These are phyloP conservation scores for Penicillium sclerotigenum DNA, from an alignment of 2,329 filamentous ascomycete genomes.

Conservation along the genomic window DNA sequence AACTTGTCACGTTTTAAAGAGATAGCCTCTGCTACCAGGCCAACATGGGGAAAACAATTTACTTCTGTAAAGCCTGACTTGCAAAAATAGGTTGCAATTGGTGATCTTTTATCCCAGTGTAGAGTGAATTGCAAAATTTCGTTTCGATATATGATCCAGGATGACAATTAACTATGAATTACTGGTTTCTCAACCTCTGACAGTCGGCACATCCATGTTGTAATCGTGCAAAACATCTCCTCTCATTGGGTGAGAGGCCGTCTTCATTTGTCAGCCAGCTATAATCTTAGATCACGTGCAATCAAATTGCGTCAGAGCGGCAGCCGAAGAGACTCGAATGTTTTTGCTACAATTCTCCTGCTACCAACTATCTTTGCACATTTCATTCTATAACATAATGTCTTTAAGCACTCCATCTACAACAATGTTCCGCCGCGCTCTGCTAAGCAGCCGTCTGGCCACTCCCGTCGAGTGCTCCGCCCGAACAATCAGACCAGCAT, in stretches of 20 bases:
- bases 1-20: background rate
- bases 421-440: constrained; percentile 31
- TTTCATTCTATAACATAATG: constrained; percentile 22
- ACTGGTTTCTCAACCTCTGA: constrained; percentile 8
- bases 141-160: background rate
- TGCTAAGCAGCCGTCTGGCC: constrained; percentile 25
- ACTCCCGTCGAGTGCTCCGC: constrained; percentile 28
- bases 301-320: constrained; percentile 34
- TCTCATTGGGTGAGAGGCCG: constrained; percentile 22
- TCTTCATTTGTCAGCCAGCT: constrained; percentile 30
- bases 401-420: constrained; percentile 33
- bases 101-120: background rate
- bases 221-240: constrained; percentile 16
- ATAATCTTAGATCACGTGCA: constrained; percentile 24
- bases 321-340: background rate
- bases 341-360: background rate
- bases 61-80: background rate
- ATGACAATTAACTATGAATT: background rate
- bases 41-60: background rate
- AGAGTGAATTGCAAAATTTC: no score
- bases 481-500: constrained; percentile 28
- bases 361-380: background rate
- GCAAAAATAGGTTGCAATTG: background rate
- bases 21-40: background rate
- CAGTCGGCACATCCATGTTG: constrained; percentile 12